Evolutionary conservation across 2,329 filamentous ascomycete species (phyloP), one percentile per base, ranked within the genome.

Genomic region (Aspergillus luchuensis): DNA sequence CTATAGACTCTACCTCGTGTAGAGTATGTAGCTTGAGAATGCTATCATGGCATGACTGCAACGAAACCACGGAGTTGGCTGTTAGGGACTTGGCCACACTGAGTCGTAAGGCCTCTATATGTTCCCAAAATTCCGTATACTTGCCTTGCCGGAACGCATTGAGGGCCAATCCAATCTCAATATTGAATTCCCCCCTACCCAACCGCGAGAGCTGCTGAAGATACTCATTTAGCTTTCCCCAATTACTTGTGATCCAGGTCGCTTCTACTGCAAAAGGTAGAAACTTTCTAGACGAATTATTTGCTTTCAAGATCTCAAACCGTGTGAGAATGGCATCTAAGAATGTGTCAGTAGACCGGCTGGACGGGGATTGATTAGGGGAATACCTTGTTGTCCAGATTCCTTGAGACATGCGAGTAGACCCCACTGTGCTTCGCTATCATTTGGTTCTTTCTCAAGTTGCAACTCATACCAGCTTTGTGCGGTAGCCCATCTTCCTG

Each of bases 401-500:
- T 97, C 92, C 72, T 92, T 93, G 8, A 99, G 82, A 69, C 95
- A 98, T 30, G 88, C 90, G 57, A 99, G 81, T 38, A 99, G 83
- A 68, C 96, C 91, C 59, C 91, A 82, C 72, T 97, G 93, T 11
- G 91, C 84, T 59, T 96, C 90, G 17, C 85, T 74, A 71, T 96
- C 89, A 56, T 89, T 82, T 0, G 94, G 93, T 49, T 89, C 84
- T 68, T 95, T 88, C 2, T 90, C 89, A 36, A 98, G 82, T 64
- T 93, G 89, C 65, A 97, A 88, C 73, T 99, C 93, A 75, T 97
- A 98, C 95, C 96, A 99, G 64, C 91, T 96, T 77, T 98, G 95
- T 23, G 93, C 95, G 55, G 94, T 91, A 15, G 91, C 89, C 93
- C 95, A 99, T 63, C 93, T 85, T 4, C 95, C 95, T 19, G 93